Conservation (phyloP, 2,329 filamentous ascomycete genomes). For the Colletotrichum coccodes region DNA sequence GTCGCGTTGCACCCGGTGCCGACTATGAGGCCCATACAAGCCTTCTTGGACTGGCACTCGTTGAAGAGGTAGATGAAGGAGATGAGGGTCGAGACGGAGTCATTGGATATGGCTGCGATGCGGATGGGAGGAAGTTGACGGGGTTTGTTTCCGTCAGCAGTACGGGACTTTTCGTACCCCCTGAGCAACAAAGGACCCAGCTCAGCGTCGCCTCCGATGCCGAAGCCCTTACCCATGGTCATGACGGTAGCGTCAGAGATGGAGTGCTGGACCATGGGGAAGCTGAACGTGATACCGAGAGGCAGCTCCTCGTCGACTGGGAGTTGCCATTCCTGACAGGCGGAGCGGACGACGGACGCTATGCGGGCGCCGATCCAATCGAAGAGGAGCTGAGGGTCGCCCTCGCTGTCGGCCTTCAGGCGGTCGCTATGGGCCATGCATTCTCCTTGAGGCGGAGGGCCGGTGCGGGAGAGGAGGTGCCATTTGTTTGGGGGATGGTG, state of each 20-base stretch:
- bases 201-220: slow-evolving; percentile 68
- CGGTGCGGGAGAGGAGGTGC: slow-evolving; percentile 42
- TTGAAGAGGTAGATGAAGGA: slow-evolving; percentile 80
- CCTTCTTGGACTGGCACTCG: slow-evolving; percentile 68
- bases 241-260: slow-evolving; percentile 72
- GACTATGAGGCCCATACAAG: slow-evolving; percentile 83
- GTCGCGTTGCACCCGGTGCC: slow-evolving; percentile 87
- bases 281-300: slow-evolving; percentile 77
- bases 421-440: slow-evolving; percentile 79
- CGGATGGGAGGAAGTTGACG: slow-evolving; percentile 69
- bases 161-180: slow-evolving; percentile 66
- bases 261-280: slow-evolving; percentile 73
- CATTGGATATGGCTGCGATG: slow-evolving; percentile 83
- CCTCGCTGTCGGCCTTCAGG: slow-evolving; percentile 70
- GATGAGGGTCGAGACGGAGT: slow-evolving; percentile 81
- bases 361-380: slow-evolving; percentile 85
- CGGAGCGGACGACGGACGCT: slow-evolving; percentile 74
- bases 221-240: slow-evolving; percentile 78
- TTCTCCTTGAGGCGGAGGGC: slow-evolving; percentile 72
- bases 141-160: neutral
- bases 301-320: slow-evolving; percentile 59
- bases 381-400: slow-evolving; percentile 76
- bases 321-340: slow-evolving; percentile 54
- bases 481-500: slow-evolving; percentile 28
- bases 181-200: slow-evolving; percentile 67